Percentiles rank a stretch among this genome's conserved stretches.
Conservation (phyloP, 768 basidiomycete species). For the Kwoniella europaea region DNA sequence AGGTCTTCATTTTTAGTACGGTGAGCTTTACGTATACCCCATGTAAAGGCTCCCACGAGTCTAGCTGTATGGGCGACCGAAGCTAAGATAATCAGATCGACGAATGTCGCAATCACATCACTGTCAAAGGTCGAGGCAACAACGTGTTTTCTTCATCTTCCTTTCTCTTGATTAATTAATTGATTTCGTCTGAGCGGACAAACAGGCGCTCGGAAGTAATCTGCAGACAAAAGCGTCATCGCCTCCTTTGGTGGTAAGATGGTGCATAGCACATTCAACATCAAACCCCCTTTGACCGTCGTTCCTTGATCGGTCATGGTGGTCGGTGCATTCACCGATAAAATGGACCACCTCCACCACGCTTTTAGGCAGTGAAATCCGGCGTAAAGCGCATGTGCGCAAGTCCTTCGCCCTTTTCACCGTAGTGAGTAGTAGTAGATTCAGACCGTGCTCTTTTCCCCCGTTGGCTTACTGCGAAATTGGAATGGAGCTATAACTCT, state of each 20-base stretch:
- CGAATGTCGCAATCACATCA: not conserved
- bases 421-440: too few species aligned
- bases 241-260: slow-evolving; percentile 1
- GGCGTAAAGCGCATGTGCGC: not conserved
- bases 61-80: not conserved
- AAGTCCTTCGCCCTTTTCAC: slow-evolving; percentile 11
- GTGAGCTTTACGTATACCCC: too few species aligned
- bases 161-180: not conserved
- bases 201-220: not conserved
- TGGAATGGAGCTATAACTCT: not conserved
- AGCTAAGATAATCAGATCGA: slow-evolving; percentile 6
- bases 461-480: not conserved
- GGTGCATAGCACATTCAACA: not conserved
- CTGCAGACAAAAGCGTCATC: not conserved
- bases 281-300: not conserved
- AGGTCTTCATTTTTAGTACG: too few species aligned
- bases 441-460: slow-evolving; percentile 7
- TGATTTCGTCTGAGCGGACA: not conserved
- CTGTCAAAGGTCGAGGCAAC: not conserved
- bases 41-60: too few species aligned
- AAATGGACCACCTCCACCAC: not conserved
- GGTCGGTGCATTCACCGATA: slow-evolving; percentile 11
- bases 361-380: not conserved
- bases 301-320: not conserved
- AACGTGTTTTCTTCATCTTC: not conserved